Conservation (phyloP, 2,329 filamentous ascomycete genomes). For the Nemania diffusa region DNA sequence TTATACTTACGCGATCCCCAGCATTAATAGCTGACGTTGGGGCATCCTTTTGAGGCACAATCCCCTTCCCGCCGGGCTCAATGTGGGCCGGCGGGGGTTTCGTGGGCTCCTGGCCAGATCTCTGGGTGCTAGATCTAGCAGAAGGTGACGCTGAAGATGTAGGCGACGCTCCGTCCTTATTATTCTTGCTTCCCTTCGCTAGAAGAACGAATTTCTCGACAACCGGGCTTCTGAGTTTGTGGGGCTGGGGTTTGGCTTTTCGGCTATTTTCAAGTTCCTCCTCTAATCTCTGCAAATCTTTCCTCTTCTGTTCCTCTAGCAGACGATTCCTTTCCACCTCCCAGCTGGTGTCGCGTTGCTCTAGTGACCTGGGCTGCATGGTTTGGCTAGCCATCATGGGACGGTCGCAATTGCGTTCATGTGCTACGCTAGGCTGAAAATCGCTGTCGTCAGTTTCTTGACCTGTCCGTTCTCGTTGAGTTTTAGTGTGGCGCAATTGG, state of each 20-base stretch:
- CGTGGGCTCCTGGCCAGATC: constrained; percentile 35
- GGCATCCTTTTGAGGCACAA: constrained; percentile 71
- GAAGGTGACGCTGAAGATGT: constrained; percentile 48
- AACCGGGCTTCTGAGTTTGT: constrained; percentile 54
- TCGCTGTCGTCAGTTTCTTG: constrained; percentile 33
- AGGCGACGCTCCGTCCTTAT: constrained; percentile 51
- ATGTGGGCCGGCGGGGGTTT: constrained; percentile 50
- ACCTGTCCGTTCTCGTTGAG: constrained; percentile 27
- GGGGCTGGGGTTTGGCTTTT: constrained; percentile 38
- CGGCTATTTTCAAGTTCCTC: constrained; percentile 54
- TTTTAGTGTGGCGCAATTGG: constrained; percentile 40
- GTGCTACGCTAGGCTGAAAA: constrained; percentile 27
- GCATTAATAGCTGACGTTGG: constrained; percentile 84
- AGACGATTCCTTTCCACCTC: constrained; percentile 61
- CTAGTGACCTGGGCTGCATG: constrained; percentile 36
- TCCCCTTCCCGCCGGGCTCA: constrained; percentile 58
- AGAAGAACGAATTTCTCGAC: constrained; percentile 62
- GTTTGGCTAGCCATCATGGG: constrained; percentile 34
- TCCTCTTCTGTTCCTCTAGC: constrained; percentile 61
- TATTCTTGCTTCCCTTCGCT: constrained; percentile 55
- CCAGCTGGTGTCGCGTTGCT: constrained; percentile 52
- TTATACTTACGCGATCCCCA: constrained; percentile 73
- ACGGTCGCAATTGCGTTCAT: constrained; percentile 39
- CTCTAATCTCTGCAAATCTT: constrained; percentile 59
- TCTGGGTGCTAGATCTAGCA: constrained; percentile 44